Evolutionary conservation across 768 basidiomycete species (phyloP), one percentile per base, ranked within the genome.

Genomic region (Pisolithus marmoratus): DNA sequence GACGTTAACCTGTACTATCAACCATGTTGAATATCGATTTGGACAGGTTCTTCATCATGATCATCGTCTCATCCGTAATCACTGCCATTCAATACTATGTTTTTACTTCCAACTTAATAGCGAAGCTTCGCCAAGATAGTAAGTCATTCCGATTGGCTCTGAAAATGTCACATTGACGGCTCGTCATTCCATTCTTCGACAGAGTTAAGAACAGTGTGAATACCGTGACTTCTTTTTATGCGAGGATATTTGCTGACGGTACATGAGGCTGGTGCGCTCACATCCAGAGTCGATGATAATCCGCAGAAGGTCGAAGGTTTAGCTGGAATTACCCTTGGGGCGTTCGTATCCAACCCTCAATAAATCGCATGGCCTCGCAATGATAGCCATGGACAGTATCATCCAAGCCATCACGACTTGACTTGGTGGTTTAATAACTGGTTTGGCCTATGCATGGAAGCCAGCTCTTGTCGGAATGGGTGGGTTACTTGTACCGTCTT

Each of bases 271-370:
- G 95, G 95, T 52, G 76, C 80, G 40, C 74, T 97, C 50, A 94
- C 91, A 3, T 79, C 88, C 1, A 74, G 73, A 49, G 72, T 98
- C 42, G 85, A 88, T 50, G 91, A 94, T 51, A 85, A 90, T 62
- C 86, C 94, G 2, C 89, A 94, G 60, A 94, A 94, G 63, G 79
- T 96, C 56, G 85, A 84, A 51, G 92, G 93, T 62, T 74, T 94
- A 45, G 89, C 90, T 50, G 94, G 92, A 50, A 74, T 88, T 52
- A 95, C 94, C 3, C 78, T 94, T 20, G 94, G 92, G 67, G 79
- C 86, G 74, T 83, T 57, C 63, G 81, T 73, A 34, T 14, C 15
- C 14, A 20, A 20, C 5, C 34, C n/a, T 23, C n/a, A 15, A 47
- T 15, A 19, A 9, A 8, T 47, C 14, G 31, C 1, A 12, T 34